A percentile compares a stretch with the other conserved stretches of the same genome.
Conservation (phyloP, 176 grass and related monocot species). For the Elaeis guineensis region DNA sequence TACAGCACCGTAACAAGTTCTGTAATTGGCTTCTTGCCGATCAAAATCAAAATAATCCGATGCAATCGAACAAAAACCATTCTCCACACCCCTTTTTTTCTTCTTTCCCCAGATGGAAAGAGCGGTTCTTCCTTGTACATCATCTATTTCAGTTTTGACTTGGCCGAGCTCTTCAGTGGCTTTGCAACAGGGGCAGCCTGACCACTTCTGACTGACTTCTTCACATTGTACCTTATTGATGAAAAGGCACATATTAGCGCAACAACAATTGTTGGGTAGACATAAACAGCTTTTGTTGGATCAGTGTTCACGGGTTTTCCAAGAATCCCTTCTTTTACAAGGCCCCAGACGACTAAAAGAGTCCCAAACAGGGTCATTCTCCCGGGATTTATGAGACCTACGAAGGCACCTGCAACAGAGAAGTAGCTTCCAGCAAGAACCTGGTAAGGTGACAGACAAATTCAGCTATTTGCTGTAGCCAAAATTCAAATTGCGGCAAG, state of each 20-base stretch:
- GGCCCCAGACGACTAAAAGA: constrained; percentile 81
- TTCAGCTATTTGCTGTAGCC: not conserved
- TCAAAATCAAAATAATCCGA: too few relatives aligned
- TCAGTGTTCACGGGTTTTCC: constrained; percentile 49
- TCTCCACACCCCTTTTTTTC: too few relatives aligned
- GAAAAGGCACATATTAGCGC: constrained; percentile 67
- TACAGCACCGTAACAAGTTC: too few relatives aligned
- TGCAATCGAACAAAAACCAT: too few relatives aligned
- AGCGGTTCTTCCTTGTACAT: not conserved
- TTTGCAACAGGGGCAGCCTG: constrained; percentile 57
- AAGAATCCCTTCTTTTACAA: constrained; percentile 79
- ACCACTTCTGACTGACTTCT: constrained; percentile 42
- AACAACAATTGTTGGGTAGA: constrained; percentile 75
- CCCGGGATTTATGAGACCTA: constrained; percentile 71
- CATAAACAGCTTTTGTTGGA: constrained; percentile 52
- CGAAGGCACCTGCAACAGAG: constrained; percentile 69
- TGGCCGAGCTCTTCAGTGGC: constrained; percentile 83
- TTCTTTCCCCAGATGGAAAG: not conserved
- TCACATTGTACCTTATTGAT: constrained; percentile 71
- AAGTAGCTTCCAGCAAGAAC: constrained; percentile 98
- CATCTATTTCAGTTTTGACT: constrained; percentile 93
- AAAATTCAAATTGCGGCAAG: too few relatives aligned
- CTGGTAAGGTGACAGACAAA: constrained; percentile 14
- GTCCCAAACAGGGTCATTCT: constrained; percentile 97
- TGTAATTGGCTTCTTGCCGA: too few relatives aligned